Base-by-base conservation (phyloP, 2,329 filamentous ascomycete genomes). In the Sarocladium oryzae region DNA sequence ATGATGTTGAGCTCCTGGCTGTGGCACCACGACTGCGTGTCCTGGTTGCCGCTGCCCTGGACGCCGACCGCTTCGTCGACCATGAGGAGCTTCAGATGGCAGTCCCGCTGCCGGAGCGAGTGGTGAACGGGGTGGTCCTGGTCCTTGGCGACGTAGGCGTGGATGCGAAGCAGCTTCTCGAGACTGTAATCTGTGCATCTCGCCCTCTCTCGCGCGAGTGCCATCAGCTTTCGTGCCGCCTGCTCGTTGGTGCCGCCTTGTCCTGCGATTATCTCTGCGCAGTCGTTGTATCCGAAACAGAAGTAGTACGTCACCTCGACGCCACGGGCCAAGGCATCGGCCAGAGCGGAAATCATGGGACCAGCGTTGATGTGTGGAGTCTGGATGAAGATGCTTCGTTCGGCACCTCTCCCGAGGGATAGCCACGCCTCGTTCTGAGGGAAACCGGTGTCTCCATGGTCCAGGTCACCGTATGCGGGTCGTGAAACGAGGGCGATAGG, bases 1-100 rank as follows among this genome's bases (percentile, higher is more conserved):
- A 92, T 81, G 21, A 91, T 66, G 57, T 92, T 91, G 51, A 87
- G 77, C 64, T 92, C 88, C 63, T 90, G 86, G 51, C 78, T 84
- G 61, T 92, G 87, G 57, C 77, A 90, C 82, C 86, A 91, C 18
- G 77, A 82, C 65, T 92, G 88, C 2, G 87, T 90, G 58, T 92
- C 88, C 63, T 90, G 84, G 60, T 91, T 92, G 0, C 86, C 87
- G 56, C 81, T 88, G 3, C 87, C 88, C 64, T 86, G 78, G 32
- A 91, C 82, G 2, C 78, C 86, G 32, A 92, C 75, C 20, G 69
- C 69, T 38, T 77, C 78, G 62, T 92, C 88, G 1, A 81, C 82
- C 37, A 91, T 85, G 71, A 91, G 78, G 2, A 92, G 71, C 63
- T 92, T 92, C 62, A 90, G 77, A 64, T 91, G 88, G 61, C 87